Conservation (phyloP, 306 rosid genomes). For the Fragaria ananassa region DNA sequence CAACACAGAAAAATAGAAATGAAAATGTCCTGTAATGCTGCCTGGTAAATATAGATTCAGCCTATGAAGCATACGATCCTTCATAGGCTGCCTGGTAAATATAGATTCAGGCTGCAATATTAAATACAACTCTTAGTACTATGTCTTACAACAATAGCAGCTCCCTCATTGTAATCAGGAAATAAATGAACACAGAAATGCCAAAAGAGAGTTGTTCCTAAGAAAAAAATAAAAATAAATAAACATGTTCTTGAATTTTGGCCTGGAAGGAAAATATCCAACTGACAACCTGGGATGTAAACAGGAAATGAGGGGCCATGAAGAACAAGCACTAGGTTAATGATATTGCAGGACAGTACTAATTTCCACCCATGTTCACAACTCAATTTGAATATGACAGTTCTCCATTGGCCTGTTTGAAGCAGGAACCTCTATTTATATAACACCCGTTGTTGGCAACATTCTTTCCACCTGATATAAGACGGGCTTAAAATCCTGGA, state of each 20-base stretch:
- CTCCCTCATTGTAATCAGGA: neutral
- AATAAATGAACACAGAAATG: neutral
- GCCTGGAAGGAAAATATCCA: neutral
- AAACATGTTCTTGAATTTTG: neutral
- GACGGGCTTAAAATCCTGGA: slow-evolving; percentile 32
- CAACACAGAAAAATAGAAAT: neutral
- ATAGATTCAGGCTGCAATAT: neutral
- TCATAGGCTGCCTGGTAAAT: neutral
- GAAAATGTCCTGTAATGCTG: neutral
- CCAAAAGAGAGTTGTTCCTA: neutral
- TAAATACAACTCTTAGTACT: neutral
- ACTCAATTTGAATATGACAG: slow-evolving; percentile 29
- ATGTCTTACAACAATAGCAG: neutral
- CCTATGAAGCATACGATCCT: neutral
- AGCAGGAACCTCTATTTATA: slow-evolving; percentile 36
- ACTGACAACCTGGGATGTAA: neutral
- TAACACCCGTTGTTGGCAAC: slow-evolving; percentile 33
- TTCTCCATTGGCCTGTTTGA: slow-evolving; percentile 24
- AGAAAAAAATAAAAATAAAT: neutral
- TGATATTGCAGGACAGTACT: neutral
- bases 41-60: neutral
- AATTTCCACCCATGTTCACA: slow-evolving; percentile 10
- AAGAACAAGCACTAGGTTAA: neutral
- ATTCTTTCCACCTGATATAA: slow-evolving; percentile 35
- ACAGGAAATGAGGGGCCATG: neutral